Conservation (phyloP, 129 eudicot species). For the Pulicaria dysenterica region DNA sequence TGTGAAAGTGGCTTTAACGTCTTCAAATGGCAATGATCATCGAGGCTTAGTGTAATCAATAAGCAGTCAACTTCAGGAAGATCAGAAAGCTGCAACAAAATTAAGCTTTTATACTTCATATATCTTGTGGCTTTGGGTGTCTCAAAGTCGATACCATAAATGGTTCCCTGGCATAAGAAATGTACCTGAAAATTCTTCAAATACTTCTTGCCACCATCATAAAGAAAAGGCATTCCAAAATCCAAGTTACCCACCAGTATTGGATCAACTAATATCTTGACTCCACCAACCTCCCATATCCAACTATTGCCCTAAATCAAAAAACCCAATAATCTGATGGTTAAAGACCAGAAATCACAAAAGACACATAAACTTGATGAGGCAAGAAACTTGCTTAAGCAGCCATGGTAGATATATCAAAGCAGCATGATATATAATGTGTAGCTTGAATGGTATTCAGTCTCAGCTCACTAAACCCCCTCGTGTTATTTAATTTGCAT, state of each 20-base stretch:
- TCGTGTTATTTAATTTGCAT: slow-evolving; percentile 9
- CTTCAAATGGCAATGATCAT: slow-evolving; percentile 92
- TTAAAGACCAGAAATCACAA: slow-evolving; percentile 10
- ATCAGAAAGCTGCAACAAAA: slow-evolving; percentile 67
- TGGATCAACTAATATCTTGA: slow-evolving; percentile 87
- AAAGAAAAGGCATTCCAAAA: slow-evolving; percentile 90
- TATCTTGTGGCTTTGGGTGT: slow-evolving; percentile 40
- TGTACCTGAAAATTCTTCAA: slow-evolving; percentile 75
- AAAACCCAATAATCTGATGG: slow-evolving; percentile 3
- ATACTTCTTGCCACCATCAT: slow-evolving; percentile 89
- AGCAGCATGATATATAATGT: no score
- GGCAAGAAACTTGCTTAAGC: not conserved
- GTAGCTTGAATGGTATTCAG: no score
- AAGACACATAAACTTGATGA: not conserved
- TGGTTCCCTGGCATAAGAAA: not conserved
- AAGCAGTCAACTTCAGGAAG: slow-evolving; percentile 87
- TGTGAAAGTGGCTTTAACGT: slow-evolving; percentile 78
- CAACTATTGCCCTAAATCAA: slow-evolving; percentile 86
- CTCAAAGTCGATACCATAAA: not conserved
- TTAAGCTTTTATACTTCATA: no score
- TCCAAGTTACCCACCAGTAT: slow-evolving; percentile 92
- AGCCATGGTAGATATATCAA: no score
- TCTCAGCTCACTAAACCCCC: no score
- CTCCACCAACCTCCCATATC: slow-evolving; percentile 93
- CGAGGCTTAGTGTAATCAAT: slow-evolving; percentile 92